Base-by-base conservation (phyloP, 371 early-diverging fungal genomes). In the Funneliformis caledonium region DNA sequence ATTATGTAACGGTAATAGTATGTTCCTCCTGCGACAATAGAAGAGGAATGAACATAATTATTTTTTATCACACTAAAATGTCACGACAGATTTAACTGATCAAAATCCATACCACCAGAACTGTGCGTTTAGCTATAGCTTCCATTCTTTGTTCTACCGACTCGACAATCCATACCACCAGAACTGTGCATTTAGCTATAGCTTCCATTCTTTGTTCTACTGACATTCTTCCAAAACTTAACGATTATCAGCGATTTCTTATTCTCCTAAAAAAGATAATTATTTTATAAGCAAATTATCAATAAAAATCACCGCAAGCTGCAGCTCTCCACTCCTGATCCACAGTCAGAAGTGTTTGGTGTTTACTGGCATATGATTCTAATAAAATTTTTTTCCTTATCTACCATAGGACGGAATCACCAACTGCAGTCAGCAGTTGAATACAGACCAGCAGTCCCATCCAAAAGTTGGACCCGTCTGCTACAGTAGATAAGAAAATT, bases 161-260 rank as follows among this genome's bases (percentile, higher is more conserved):
- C 65, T 37, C 43, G 48, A 48, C 37, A 77, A 61, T 61, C 31
- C 52, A 62, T 77, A 76, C 76, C 60, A 76, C 52, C 59, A 76
- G 4, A 60, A 76, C 48, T 31, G 61, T 76, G 37, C 64, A 14
- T 64, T 47, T 64, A 60, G 64, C 76, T 33, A 76, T 60, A 47
- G 65, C 60, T 9, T 7, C 76, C 60, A 76, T 60, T 43, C 65
- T 76, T 56, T 76, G 76, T 64, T 76, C 45, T 76, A 62, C 64
- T 22, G 65, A 77, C 65, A n/a, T 77, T 65, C 77, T 77, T 45
- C 77, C 77, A 77, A 65, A 77, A 77, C 64, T 48, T 37, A 48
- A 65, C 26, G 4, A 77, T 48, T 77, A 42, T 64, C n/a, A 64
- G 77, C 47, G 77, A 77, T 65, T 77, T 61, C 45, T 65, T 77